Evolutionary conservation across 805 yeast genomes (phyloP).

Genomic region (Teunomyces tritomae): DNA sequence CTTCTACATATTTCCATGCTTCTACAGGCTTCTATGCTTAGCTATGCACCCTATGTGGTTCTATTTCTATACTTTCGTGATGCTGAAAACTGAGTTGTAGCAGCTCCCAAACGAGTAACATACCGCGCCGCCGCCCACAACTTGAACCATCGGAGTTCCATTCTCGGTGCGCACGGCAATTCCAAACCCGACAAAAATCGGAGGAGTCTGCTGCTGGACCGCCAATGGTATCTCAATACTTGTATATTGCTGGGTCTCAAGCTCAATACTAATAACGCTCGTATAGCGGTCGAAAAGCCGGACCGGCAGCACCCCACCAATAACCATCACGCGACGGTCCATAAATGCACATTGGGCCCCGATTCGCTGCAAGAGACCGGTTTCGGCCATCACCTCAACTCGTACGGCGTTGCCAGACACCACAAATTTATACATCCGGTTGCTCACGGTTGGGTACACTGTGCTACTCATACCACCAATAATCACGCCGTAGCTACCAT

Average conservation of each 20-base stretch:
- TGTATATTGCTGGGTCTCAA: background rate
- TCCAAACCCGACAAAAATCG: slow-evolving; percentile 55
- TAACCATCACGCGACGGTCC: slow-evolving; percentile 39
- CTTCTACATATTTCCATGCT: background rate
- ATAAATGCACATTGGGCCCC: slow-evolving; percentile 44
- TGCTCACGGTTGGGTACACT: slow-evolving; percentile 28
- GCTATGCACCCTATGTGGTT: no score
- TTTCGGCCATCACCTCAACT: slow-evolving; percentile 7
- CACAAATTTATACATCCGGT: slow-evolving; percentile 34
- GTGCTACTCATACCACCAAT: slow-evolving; percentile 47
- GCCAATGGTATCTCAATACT: slow-evolving; percentile 24
- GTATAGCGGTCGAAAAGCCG: slow-evolving; percentile 25
- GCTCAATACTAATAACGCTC: slow-evolving; percentile 15
- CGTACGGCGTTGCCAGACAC: slow-evolving; percentile 12
- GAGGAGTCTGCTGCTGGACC: slow-evolving; percentile 43
- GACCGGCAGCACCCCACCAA: slow-evolving; percentile 56
- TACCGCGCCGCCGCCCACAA: slow-evolving; percentile 73
- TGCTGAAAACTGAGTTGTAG: slow-evolving; percentile 24
- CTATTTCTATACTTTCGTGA: background rate
- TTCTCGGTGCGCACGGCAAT: slow-evolving; percentile 16
- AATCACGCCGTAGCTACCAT: slow-evolving; percentile 36
- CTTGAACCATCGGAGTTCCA: slow-evolving; percentile 6
- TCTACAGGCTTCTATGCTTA: background rate
- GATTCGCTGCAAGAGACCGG: slow-evolving; percentile 43
- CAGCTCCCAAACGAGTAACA: slow-evolving; percentile 74